These are phyloP conservation scores for Diplosphaera chodatii DNA, from an alignment of 139 green algal genomes.

Conservation along the genomic window DNA sequence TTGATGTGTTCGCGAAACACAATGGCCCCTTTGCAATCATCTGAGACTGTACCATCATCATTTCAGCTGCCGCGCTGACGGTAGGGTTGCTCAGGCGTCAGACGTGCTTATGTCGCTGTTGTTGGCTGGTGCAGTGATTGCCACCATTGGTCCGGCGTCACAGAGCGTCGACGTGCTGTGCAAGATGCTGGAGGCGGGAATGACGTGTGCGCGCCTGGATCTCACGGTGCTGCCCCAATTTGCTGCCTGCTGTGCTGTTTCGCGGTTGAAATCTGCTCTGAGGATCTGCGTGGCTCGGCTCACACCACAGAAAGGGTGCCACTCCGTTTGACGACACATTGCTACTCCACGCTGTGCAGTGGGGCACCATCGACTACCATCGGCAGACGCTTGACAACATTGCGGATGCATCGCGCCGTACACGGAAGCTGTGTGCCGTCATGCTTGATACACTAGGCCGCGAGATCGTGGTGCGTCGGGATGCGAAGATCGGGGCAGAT, in stretches of 20 bases:
- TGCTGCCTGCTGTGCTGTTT: too few relatives aligned
- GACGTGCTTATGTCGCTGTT: too few relatives aligned
- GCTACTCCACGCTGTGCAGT: slow-evolving; percentile 27
- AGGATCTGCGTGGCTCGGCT: too few relatives aligned
- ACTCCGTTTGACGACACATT: too few relatives aligned
- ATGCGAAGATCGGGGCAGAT: slow-evolving; percentile 45
- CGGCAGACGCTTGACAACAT: slow-evolving; percentile 62
- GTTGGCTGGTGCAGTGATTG: slow-evolving; percentile 36
- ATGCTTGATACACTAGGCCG: slow-evolving; percentile 80
- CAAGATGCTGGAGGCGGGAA: slow-evolving; percentile 59
- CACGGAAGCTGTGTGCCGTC: slow-evolving; percentile 65
- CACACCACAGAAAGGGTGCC: too few relatives aligned
- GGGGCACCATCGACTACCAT: slow-evolving; percentile 69
- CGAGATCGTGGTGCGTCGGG: slow-evolving; percentile 58
- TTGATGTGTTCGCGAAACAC: too few relatives aligned
- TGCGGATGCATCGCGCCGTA: slow-evolving; percentile 63
- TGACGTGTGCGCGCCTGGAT: slow-evolving; percentile 61
- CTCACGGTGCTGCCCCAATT: too few relatives aligned
- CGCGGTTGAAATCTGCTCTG: too few relatives aligned
- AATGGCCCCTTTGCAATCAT: too few relatives aligned
- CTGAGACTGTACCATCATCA: too few relatives aligned
- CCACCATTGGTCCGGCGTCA: slow-evolving; percentile 76
- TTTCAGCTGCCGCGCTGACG: too few relatives aligned
- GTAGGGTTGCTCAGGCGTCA: too few relatives aligned
- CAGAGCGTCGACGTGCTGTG: slow-evolving; percentile 71